Percentiles rank a stretch among this genome's conserved stretches.
Conservation (phyloP, 257 asterid species). For the Solanum commersonii region DNA sequence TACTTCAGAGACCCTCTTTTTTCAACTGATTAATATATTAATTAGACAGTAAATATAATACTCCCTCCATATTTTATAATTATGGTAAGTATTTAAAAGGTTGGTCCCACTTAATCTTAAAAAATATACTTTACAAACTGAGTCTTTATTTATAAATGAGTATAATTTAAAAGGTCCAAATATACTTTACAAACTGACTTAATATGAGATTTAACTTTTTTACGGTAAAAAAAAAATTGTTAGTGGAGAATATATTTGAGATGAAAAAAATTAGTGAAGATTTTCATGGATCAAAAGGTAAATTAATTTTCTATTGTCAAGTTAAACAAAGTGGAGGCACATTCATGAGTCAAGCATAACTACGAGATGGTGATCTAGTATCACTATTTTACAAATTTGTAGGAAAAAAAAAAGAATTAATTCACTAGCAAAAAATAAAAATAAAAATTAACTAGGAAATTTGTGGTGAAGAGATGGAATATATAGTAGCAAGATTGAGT, state of each 20-base stretch:
- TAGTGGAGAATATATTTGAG: not conserved
- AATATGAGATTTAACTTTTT: not conserved
- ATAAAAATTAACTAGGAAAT: not conserved
- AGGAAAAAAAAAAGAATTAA: not conserved
- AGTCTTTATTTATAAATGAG: no score
- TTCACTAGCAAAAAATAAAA: not conserved
- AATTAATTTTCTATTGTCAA: no score
- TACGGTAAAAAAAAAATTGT: no score
- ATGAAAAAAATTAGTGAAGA: not conserved
- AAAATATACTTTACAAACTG: no score
- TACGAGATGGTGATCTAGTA: not conserved
- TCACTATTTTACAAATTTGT: not conserved
- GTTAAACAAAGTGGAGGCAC: not conserved
- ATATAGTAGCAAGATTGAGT: no score
- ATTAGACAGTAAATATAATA: not conserved
- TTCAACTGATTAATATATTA: not conserved
- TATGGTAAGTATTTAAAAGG: no score
- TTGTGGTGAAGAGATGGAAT: not conserved
- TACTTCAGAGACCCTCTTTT: not conserved
- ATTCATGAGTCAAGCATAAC: not conserved
- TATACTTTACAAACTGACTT: not conserved
- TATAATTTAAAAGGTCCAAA: not conserved
- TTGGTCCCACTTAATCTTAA: no score
- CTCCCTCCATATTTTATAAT: no score
- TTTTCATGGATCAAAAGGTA: not conserved